Conservation (phyloP, 2,329 filamentous ascomycete genomes). For the Madurella fahalii region DNA sequence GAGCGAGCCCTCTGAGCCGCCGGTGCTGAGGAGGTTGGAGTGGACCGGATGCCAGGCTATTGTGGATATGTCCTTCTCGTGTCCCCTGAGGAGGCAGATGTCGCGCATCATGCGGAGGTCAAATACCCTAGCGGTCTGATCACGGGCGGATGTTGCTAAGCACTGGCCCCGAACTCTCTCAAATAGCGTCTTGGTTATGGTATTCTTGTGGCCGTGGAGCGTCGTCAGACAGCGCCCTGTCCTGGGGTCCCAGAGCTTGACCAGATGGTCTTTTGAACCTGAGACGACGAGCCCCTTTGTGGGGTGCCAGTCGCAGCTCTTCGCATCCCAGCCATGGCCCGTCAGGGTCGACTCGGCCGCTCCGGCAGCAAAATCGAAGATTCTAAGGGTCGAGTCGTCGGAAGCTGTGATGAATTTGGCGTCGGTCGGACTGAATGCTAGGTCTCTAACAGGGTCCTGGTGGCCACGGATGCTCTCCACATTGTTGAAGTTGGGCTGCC, state of each 20-base stretch:
- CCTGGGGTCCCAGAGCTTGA: slow-evolving; percentile 98
- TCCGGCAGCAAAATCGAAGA: slow-evolving; percentile 91
- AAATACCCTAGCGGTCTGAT: slow-evolving; percentile 89
- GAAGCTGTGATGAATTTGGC: slow-evolving; percentile 94
- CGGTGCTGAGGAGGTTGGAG: slow-evolving; percentile 81
- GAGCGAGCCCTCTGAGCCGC: slow-evolving; percentile 82
- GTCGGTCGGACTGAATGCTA: slow-evolving; percentile 91
- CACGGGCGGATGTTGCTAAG: slow-evolving; percentile 86
- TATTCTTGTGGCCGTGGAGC: slow-evolving; percentile 94
- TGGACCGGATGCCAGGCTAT: slow-evolving; percentile 93
- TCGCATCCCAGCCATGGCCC: slow-evolving; percentile 98
- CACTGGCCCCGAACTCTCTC: slow-evolving; percentile 80
- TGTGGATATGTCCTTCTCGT: slow-evolving; percentile 94
- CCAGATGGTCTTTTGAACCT: slow-evolving; percentile 93
- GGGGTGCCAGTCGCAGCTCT: slow-evolving; percentile 96
- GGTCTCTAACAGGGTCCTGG: slow-evolving; percentile 80
- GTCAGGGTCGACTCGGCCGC: slow-evolving; percentile 77
- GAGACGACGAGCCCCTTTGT: slow-evolving; percentile 91
- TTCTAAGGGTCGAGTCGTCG: slow-evolving; percentile 88
- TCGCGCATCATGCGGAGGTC: slow-evolving; percentile 98
- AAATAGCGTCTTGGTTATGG: slow-evolving; percentile 88
- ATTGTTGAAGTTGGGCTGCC: slow-evolving; percentile 99
- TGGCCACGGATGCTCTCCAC: slow-evolving; percentile 93
- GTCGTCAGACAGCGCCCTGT: slow-evolving; percentile 87
- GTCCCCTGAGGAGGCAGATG: slow-evolving; percentile 85